Base-by-base conservation (phyloP, 1,139 yeast genomes). In the Nakaseomyces bracarensis region DNA sequence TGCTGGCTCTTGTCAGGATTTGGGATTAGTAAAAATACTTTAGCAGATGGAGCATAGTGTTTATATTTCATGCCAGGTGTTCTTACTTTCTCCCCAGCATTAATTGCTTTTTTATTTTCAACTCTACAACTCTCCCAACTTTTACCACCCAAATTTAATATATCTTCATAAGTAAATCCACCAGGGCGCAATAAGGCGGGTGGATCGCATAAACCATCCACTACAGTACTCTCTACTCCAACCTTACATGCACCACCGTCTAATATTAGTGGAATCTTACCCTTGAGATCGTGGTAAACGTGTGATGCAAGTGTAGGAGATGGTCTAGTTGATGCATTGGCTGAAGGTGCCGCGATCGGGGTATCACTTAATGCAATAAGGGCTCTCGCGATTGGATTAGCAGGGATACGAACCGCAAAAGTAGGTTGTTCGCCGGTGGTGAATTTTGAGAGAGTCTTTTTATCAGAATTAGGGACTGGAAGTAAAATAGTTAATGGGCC, bases 61-160 rank as follows among this genome's bases (percentile, higher is more conserved):
- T 85, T 79, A 60, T 91, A 91, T 58, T 91, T 91, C 98, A 91
- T 91, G 0, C 98, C 98, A 0, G 98, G 98, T 0, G 98, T 91
- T 51, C 83, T 74, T 0, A 89, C 97, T 0, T 79, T 71, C 54
- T 83, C 96, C 41, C 70, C 62, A 18, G 70, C 69, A 2, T 74
- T 79, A 0, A 89, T 86, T 0, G 76, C 74, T 47, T 77, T 74
- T 51, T 76, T 79, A 25, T 51, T 57, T 40, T 85, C 93, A 3
- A 82, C 66, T 2, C 74, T 62, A 2, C 85, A 73, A 40, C 77
- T 58, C 6, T 63, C 53, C 96, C 96, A 89, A 6, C 46, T 43
- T 4, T 61, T 59, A 1, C 94, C 95, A 0, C 95, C 95, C 29
- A 63, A 63, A 39, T 63, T 47, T 39, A 68, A 65, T 28, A 91